Conservation (phyloP, 2,329 filamentous ascomycete genomes). For the Fusarium sp. region DNA sequence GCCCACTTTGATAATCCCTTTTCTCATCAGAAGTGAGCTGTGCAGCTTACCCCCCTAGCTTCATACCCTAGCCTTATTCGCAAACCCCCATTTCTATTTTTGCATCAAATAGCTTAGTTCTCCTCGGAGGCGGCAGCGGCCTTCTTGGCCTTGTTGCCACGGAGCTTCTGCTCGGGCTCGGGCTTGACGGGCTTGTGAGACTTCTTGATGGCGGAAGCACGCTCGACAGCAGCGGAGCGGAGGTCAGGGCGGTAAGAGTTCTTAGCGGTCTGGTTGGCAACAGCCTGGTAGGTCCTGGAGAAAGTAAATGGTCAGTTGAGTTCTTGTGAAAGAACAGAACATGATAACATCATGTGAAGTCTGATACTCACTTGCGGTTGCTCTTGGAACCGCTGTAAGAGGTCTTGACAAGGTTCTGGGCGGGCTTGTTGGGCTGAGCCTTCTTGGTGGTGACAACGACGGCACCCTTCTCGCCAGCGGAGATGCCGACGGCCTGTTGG, state of each 20-base stretch:
- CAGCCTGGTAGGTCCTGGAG: conserved; percentile 84
- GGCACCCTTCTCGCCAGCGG: conserved; percentile 80
- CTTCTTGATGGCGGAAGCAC: conserved; percentile 85
- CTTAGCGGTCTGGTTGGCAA: conserved; percentile 87
- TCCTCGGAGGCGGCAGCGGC: conserved; percentile 64
- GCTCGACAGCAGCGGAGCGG: conserved; percentile 82
- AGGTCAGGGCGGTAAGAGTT: conserved; percentile 86
- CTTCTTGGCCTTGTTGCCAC: conserved; percentile 84
- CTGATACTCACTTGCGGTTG: conserved; percentile 71
- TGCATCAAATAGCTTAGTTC: conserved; percentile 46
- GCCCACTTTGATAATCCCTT: conserved; percentile 36
- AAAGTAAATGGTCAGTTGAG: conserved; percentile 41
- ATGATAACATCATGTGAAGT: not conserved
- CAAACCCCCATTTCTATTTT: conserved; percentile 34
- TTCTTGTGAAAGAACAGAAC: not conserved
- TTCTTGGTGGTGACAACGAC: conserved; percentile 90
- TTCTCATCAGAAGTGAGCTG: conserved; percentile 42
- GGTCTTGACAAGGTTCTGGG: conserved; percentile 71
- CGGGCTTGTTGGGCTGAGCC: conserved; percentile 78
- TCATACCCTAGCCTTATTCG: conserved; percentile 37
- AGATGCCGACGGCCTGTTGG: conserved; percentile 82
- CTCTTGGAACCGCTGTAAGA: conserved; percentile 79
- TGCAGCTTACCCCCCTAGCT: conserved; percentile 40
- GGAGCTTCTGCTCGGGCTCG: conserved; percentile 76
- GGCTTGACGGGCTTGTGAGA: conserved; percentile 85